Evolutionary conservation across 1,139 yeast genomes (phyloP).

Genomic region (Hansenula lynferdii): DNA sequence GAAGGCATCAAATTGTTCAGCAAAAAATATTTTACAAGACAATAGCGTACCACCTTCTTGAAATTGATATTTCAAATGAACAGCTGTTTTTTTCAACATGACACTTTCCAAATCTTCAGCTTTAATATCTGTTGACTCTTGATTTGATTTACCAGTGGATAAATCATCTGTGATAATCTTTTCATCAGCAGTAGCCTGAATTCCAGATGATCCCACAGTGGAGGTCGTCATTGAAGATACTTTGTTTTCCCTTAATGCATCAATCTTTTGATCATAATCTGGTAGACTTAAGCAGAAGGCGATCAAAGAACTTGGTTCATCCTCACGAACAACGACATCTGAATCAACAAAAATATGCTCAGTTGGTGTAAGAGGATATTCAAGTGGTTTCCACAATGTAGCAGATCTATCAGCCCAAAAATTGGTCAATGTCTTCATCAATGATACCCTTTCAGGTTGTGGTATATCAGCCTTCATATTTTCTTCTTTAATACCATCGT

Average conservation of each 20-base stretch:
- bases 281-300: slow-evolving; percentile 87
- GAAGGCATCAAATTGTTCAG: slow-evolving; percentile 96
- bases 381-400: slow-evolving; percentile 89
- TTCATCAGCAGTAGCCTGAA: background rate
- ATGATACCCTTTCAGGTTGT: slow-evolving; percentile 63
- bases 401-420: slow-evolving; percentile 99
- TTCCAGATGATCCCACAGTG: background rate
- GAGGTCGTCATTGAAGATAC: background rate
- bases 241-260: slow-evolving; percentile 18
- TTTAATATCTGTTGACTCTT: background rate
- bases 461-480: slow-evolving; percentile 21
- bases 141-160: too few species aligned
- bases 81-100: slow-evolving; percentile 79
- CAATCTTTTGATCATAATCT: slow-evolving; percentile 71
- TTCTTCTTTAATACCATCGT: slow-evolving; percentile 17
- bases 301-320: slow-evolving; percentile 92
- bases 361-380: slow-evolving; percentile 71
- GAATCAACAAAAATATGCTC: slow-evolving; percentile 95
- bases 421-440: slow-evolving; percentile 78
- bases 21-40: slow-evolving; percentile 91
- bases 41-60: slow-evolving; percentile 79
- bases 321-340: slow-evolving; percentile 91
- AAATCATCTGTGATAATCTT: background rate
- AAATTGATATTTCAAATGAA: slow-evolving; percentile 87
- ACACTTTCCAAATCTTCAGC: slow-evolving; percentile 47